Conservation (phyloP, 2,329 filamentous ascomycete species). For the Sclerotinia trifoliorum region DNA sequence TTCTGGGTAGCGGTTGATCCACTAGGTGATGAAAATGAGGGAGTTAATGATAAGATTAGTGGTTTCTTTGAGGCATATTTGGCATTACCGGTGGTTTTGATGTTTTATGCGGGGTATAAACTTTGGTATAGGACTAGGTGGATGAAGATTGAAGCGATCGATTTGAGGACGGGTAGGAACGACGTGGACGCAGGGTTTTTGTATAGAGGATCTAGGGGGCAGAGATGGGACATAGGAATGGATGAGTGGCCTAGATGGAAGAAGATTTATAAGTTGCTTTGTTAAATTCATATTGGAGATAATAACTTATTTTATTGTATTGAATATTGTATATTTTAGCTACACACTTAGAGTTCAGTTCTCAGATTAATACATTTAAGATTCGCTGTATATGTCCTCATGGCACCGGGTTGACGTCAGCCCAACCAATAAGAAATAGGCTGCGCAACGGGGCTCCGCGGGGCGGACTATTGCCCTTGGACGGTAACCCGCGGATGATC, state of each 20-base stretch:
- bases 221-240: background rate
- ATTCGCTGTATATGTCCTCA: background rate
- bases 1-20: slow-evolving; percentile 85
- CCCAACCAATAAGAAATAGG: background rate
- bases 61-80: slow-evolving; percentile 75
- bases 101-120: slow-evolving; percentile 74
- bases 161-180: slow-evolving; percentile 79
- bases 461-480: too few relatives aligned
- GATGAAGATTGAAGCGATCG: slow-evolving; percentile 71
- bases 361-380: background rate
- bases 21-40: slow-evolving; percentile 49
- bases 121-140: slow-evolving; percentile 69
- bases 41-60: slow-evolving; percentile 48
- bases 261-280: slow-evolving; percentile 2
- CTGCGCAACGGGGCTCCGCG: too few relatives aligned
- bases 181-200: slow-evolving; percentile 56
- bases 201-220: slow-evolving; percentile 66
- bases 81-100: slow-evolving; percentile 64
- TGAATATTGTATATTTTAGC: background rate
- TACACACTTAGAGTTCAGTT: background rate
- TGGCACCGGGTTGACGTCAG: background rate
- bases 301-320: background rate
- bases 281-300: background rate
- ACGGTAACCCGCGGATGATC: too few relatives aligned
- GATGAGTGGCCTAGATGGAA: slow-evolving; percentile 4